Conservation (phyloP, 1,139 yeast genomes). For the Pneumocystis wakefieldiae region DNA sequence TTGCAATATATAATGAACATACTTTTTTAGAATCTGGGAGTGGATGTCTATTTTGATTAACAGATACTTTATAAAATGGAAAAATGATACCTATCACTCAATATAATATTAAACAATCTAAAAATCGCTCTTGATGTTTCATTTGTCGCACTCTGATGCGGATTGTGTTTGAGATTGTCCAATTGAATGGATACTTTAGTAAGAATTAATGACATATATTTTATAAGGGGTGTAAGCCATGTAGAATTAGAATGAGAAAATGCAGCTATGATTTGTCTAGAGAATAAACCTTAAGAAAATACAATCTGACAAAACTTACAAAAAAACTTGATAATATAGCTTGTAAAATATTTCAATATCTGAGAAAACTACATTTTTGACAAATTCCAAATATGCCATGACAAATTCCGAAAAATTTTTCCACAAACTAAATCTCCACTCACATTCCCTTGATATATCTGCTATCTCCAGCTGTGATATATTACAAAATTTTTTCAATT, state of each 20-base stretch:
- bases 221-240: constrained; percentile 1
- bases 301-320: neutral
- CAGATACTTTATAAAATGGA: neutral
- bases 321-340: neutral
- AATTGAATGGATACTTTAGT: neutral
- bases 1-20: constrained; percentile 9
- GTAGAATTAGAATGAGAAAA: neutral
- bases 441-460: neutral
- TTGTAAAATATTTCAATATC: neutral
- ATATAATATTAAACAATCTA: neutral
- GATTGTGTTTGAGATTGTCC: neutral
- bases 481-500: neutral
- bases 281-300: neutral
- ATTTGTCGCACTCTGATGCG: neutral
- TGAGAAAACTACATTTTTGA: neutral
- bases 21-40: constrained; percentile 3
- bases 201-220: neutral
- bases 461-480: neutral
- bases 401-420: neutral
- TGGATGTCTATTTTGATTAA: neutral
- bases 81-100: neutral
- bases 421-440: neutral
- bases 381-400: neutral
- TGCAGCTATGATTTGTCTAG: neutral
- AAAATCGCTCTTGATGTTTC: neutral